Percentiles rank a stretch among this genome's conserved stretches.
Evolutionary conservation across 176 grass and related monocot genomes (phyloP).

Genomic region (Oryza punctata): DNA sequence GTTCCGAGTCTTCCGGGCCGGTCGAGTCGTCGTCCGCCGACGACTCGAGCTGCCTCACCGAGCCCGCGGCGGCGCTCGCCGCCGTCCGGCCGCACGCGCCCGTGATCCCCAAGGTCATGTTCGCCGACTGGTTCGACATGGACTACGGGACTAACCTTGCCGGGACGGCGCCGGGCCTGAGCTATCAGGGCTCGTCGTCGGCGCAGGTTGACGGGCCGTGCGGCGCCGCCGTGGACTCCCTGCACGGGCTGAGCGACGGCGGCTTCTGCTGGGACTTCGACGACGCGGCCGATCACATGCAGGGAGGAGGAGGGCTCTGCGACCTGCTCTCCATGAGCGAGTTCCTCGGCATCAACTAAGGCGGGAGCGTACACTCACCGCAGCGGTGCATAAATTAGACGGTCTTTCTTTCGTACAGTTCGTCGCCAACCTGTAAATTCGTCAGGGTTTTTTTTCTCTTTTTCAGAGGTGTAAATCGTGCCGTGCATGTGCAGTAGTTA

Average conservation of each 20-base stretch:
- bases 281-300: constrained; percentile 43
- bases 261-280: constrained; percentile 60
- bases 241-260: constrained; percentile 49
- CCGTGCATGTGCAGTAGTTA: constrained; percentile 18
- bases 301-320: constrained; percentile 39
- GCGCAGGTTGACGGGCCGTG: constrained; percentile 41
- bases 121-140: constrained; percentile 84
- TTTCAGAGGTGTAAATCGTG: constrained; percentile 37
- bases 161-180: constrained; percentile 22
- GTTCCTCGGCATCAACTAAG: constrained; percentile 62
- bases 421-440: background rate
- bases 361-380: background rate
- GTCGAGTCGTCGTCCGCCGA: constrained; percentile 49
- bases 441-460: background rate
- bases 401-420: constrained; percentile 9
- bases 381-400: background rate
- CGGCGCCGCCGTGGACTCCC: constrained; percentile 22
- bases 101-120: constrained; percentile 76
- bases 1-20: constrained; percentile 44
- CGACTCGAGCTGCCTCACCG: constrained; percentile 52
- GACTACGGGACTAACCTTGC: constrained; percentile 53
- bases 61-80: background rate
- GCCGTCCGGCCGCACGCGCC: constrained; percentile 40
- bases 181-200: constrained; percentile 47
- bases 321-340: constrained; percentile 55